Conservation (phyloP, 306 rosid genomes). For the Prinsepia uniflora region DNA sequence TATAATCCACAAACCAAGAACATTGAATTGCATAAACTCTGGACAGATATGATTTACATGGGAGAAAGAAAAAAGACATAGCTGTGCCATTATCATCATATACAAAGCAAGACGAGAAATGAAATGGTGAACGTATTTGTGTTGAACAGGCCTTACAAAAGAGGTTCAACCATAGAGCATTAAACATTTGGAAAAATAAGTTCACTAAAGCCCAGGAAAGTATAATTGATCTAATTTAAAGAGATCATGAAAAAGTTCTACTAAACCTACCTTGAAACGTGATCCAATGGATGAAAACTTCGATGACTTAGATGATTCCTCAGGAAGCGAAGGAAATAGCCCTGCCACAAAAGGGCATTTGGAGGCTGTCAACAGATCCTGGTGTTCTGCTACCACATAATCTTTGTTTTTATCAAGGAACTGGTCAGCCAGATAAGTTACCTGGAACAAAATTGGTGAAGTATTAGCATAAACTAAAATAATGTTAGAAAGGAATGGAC, state of each 20-base stretch:
- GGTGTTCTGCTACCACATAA: constrained; percentile 98
- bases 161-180: constrained; percentile 5
- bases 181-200: not conserved
- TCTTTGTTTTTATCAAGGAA: constrained; percentile 99
- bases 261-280: constrained; percentile 71
- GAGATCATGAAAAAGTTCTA: constrained; percentile 1
- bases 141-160: not conserved
- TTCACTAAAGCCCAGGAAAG: not conserved
- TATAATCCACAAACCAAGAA: not conserved
- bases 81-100: not conserved
- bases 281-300: constrained; percentile 98
- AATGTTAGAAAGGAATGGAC: constrained; percentile 21
- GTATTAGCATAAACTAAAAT: constrained; percentile 19
- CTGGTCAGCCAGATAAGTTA: constrained; percentile 82
- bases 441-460: constrained; percentile 47
- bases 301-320: constrained; percentile 87
- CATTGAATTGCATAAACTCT: too few species aligned
- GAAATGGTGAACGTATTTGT: not conserved
- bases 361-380: constrained; percentile 80
- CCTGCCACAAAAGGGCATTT: constrained; percentile 81
- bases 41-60: too few species aligned
- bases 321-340: constrained; percentile 83
- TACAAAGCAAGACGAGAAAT: not conserved
- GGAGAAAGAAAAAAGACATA: too few species aligned
- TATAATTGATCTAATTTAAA: constrained; percentile 14